Percentiles rank a stretch among this genome's conserved stretches.
Evolutionary conservation across 2,329 filamentous ascomycete species (phyloP).

Genomic region (Hymenoscyphus scutula): DNA sequence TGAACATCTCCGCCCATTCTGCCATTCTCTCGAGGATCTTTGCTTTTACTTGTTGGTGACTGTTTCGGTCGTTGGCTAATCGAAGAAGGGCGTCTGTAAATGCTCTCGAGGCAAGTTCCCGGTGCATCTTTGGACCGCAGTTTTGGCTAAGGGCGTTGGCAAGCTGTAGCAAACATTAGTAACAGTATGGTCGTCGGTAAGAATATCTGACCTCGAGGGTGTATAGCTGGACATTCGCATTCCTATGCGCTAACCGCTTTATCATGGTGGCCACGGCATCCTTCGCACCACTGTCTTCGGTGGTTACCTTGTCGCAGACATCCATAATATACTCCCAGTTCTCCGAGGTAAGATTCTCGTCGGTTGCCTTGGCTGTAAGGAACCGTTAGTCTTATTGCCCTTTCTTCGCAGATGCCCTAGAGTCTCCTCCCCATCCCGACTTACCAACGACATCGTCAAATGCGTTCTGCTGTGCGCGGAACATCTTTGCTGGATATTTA

Average conservation of each 20-base stretch:
- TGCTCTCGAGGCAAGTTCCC: slow-evolving; percentile 68
- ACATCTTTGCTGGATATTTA: slow-evolving; percentile 42
- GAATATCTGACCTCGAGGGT: slow-evolving; percentile 56
- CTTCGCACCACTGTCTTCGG: slow-evolving; percentile 50
- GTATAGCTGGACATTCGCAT: slow-evolving; percentile 77
- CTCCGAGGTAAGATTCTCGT: slow-evolving; percentile 82
- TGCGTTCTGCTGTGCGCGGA: slow-evolving; percentile 62
- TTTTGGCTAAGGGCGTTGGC: slow-evolving; percentile 72
- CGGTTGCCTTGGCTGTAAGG: slow-evolving; percentile 73
- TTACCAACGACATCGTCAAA: slow-evolving; percentile 70
- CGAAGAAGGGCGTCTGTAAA: slow-evolving; percentile 90
- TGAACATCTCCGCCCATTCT: slow-evolving; percentile 95
- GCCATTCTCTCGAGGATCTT: slow-evolving; percentile 97
- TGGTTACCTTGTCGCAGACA: slow-evolving; percentile 42
- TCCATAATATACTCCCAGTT: slow-evolving; percentile 64
- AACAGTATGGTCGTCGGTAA: not conserved
- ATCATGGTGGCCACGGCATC: slow-evolving; percentile 71
- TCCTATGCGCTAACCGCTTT: slow-evolving; percentile 70
- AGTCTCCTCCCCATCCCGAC: slow-evolving; percentile 31
- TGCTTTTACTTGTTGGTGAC: slow-evolving; percentile 91
- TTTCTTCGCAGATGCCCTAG: slow-evolving; percentile 8
- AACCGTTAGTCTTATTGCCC: slow-evolving; percentile 21
- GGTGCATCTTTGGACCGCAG: slow-evolving; percentile 66
- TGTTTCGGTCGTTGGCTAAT: slow-evolving; percentile 90
- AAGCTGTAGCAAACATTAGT: slow-evolving; percentile 44